Evolutionary conservation across 495 filamentous ascomycete species (phyloP).

Genomic region (Aspergillus coremiiformis): DNA sequence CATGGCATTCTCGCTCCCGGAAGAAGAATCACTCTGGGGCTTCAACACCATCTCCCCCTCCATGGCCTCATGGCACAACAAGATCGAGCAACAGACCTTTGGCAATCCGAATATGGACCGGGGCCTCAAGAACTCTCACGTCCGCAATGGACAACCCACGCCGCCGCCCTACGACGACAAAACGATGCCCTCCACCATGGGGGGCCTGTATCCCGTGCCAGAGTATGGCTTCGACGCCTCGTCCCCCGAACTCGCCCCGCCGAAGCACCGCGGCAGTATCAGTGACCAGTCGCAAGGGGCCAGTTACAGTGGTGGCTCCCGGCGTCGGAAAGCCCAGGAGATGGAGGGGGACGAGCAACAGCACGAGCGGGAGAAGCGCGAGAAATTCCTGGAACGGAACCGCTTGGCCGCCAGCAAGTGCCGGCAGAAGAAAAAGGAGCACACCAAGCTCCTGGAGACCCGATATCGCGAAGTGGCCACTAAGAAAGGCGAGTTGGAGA

Average conservation of each 20-base stretch:
- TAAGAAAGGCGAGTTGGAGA: conserved; percentile 58
- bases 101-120: conserved; percentile 20
- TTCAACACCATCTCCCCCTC: not conserved
- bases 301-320: not conserved
- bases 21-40: not conserved
- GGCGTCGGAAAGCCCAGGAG: not conserved
- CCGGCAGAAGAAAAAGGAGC: conserved; percentile 78
- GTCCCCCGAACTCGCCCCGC: not conserved
- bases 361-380: conserved; percentile 19
- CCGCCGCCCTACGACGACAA: conserved; percentile 32
- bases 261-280: not conserved
- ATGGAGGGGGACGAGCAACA: conserved; percentile 9
- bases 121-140: conserved; percentile 31
- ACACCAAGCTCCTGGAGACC: conserved; percentile 52
- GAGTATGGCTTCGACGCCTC: not conserved
- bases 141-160: conserved; percentile 39
- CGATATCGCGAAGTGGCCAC: conserved; percentile 30
- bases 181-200: not conserved
- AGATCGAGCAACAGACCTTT: conserved; percentile 20
- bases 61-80: conserved; percentile 19
- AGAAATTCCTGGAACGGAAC: conserved; percentile 69
- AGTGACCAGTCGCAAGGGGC: not conserved
- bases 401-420: conserved; percentile 81
- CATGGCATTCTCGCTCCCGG: not conserved
- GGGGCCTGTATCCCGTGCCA: conserved; percentile 9